phyloP scores from a whole-genome alignment of 306 rosid species.

The Inga laurina region DNA sequence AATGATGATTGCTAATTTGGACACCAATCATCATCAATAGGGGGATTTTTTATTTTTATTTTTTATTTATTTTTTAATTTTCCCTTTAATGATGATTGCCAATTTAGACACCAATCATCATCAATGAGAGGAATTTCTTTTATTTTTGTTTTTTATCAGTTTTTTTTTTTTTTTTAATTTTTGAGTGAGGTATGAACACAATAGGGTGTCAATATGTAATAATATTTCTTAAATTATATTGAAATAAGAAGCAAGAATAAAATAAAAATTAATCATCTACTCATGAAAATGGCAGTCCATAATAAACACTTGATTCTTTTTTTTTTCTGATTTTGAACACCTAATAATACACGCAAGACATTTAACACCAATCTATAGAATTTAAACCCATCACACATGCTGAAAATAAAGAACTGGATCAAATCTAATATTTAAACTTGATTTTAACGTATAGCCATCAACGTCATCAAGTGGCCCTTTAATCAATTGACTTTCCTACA shows the following conservation, averaged over 20 bases:
- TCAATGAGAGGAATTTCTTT: too few species aligned
- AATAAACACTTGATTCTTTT: background rate
- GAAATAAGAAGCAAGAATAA: background rate
- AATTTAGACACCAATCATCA: too few species aligned
- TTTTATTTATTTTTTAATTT: too few species aligned
- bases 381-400: background rate
- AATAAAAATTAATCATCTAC: background rate
- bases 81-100: too few species aligned
- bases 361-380: background rate
- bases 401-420: background rate
- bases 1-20: too few species aligned
- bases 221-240: background rate
- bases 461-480: background rate
- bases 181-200: too few species aligned
- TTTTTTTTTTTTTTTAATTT: too few species aligned
- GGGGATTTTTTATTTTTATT: too few species aligned
- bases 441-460: background rate
- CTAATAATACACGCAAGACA: background rate
- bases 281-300: background rate
- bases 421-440: background rate
- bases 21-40: too few species aligned
- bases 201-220: background rate
- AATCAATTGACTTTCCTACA: constrained; percentile 56
- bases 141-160: too few species aligned
- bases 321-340: background rate